These are phyloP conservation scores for Tulasnella sp. DNA, from an alignment of 768 basidiomycete genomes.

Conservation along the genomic window DNA sequence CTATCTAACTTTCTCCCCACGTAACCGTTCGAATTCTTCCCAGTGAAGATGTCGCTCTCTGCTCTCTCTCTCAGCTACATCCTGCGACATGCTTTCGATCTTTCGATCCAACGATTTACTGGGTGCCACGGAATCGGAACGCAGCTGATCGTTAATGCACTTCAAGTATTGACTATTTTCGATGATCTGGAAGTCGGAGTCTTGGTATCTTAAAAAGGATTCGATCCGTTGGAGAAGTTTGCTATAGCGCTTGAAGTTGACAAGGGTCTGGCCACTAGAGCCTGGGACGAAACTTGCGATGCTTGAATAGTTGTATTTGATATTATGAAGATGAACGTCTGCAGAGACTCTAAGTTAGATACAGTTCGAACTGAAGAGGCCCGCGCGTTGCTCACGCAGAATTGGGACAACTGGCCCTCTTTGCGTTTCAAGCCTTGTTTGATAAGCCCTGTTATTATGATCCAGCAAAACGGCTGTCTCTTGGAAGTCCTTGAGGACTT, in stretches of 20 bases:
- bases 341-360: neutral
- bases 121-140: neutral
- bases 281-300: neutral
- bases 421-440: neutral
- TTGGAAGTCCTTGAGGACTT: neutral
- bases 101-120: neutral
- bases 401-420: neutral
- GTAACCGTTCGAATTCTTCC: neutral
- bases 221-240: neutral
- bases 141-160: neutral
- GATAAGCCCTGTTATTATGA: neutral
- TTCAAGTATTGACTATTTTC: neutral
- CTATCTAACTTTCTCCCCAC: neutral
- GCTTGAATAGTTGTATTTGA: neutral
- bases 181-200: neutral
- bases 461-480: neutral
- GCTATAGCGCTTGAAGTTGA: slow-evolving; percentile 4
- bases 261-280: neutral
- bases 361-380: neutral
- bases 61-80: neutral
- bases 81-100: neutral
- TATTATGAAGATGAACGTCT: slow-evolving; percentile 1
- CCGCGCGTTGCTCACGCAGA: neutral
- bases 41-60: neutral
- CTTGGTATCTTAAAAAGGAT: neutral